Conservation (phyloP, 371 early-diverging fungal genomes). For the Circinella umbellata region DNA sequence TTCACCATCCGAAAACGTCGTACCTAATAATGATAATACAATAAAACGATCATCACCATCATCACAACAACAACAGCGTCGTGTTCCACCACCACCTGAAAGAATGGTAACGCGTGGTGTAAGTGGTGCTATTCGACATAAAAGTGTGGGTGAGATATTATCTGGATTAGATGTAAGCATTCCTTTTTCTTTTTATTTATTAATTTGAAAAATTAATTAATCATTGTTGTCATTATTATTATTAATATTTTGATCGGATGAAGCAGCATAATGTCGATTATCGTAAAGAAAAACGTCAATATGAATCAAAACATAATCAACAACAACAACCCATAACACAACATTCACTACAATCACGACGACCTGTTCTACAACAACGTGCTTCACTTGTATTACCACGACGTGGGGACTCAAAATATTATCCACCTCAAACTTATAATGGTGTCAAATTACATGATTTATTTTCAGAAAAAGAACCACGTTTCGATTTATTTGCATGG, state of each 20-base stretch:
- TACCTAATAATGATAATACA: neutral
- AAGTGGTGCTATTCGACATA: conserved; percentile 68
- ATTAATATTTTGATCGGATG: neutral
- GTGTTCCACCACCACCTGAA: conserved; percentile 64
- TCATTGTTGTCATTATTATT: too few relatives aligned
- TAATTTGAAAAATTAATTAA: conserved; percentile 13
- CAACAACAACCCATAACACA: neutral
- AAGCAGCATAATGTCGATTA: neutral
- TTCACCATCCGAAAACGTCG: neutral
- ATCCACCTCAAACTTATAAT: conserved; percentile 47
- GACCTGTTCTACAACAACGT: conserved; percentile 19
- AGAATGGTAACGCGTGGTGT: conserved; percentile 77
- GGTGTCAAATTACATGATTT: conserved; percentile 44
- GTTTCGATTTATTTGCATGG: conserved; percentile 72
- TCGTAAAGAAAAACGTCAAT: conserved; percentile 12
- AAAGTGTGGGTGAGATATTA: conserved; percentile 63
- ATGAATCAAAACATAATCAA: conserved; percentile 6
- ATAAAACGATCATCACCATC: too few relatives aligned
- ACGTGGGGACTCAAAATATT: conserved; percentile 30
- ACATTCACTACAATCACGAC: conserved; percentile 6
- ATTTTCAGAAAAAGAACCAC: conserved; percentile 36
- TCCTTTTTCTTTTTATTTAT: conserved; percentile 14
- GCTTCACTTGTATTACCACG: conserved; percentile 25
- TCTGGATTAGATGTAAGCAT: conserved; percentile 50
- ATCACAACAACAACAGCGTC: conserved; percentile 23